A percentile compares a stretch with the other conserved stretches of the same genome.
phyloP scores from a whole-genome alignment of 108 stramenopile species.

The Cyclotella distinguenda region DNA sequence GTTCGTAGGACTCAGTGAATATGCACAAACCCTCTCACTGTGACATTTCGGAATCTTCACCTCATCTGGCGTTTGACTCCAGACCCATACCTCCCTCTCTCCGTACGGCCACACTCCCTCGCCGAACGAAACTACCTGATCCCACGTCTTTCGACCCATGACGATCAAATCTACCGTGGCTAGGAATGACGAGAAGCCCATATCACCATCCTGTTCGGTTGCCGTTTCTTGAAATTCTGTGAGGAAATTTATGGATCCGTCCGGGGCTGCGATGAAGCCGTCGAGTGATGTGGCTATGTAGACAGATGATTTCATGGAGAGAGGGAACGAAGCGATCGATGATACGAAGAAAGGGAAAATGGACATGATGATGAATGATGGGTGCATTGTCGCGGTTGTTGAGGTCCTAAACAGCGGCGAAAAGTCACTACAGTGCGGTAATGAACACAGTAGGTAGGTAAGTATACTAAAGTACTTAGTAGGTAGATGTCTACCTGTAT shows the following conservation, averaged over 20 bases:
- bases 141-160: constrained; percentile 62
- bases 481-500: too few relatives aligned
- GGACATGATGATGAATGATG: too few relatives aligned
- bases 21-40: constrained; percentile 9
- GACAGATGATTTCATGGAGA: constrained; percentile 37
- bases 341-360: too few relatives aligned
- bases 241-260: constrained; percentile 49
- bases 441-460: too few relatives aligned
- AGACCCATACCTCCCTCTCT: constrained; percentile 35
- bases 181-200: constrained; percentile 53
- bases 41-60: constrained; percentile 35
- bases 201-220: constrained; percentile 35
- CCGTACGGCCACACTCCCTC: constrained; percentile 52
- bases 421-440: too few relatives aligned
- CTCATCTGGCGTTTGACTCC: constrained; percentile 25
- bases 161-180: constrained; percentile 46
- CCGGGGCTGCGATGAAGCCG: constrained; percentile 48
- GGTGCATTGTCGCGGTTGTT: too few relatives aligned
- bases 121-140: constrained; percentile 52
- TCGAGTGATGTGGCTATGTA: constrained; percentile 51
- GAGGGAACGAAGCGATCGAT: neutral
- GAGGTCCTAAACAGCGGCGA: too few relatives aligned
- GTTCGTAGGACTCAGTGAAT: constrained; percentile 10
- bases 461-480: too few relatives aligned
- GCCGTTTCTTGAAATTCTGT: constrained; percentile 31